A percentile compares a stretch with the other conserved stretches of the same genome.
Evolutionary conservation across 2,329 filamentous ascomycete genomes (phyloP).

Genomic region (Diaporthe longicolla): DNA sequence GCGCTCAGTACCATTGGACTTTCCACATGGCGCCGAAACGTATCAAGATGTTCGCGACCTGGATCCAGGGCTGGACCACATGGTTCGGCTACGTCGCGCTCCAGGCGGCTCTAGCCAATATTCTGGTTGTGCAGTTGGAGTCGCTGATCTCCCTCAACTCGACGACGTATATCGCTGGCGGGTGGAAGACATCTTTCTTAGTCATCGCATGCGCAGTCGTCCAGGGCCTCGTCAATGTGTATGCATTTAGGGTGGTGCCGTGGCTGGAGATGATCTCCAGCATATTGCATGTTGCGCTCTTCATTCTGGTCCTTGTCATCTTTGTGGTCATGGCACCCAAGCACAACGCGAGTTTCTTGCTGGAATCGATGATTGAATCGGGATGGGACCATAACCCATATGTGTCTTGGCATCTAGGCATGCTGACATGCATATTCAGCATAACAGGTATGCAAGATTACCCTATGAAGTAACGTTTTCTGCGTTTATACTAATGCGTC

Average conservation of each 20-base stretch:
- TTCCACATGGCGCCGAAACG: slow-evolving; percentile 38
- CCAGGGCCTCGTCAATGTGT: slow-evolving; percentile 49
- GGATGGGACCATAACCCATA: slow-evolving; percentile 44
- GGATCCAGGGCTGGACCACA: slow-evolving; percentile 54
- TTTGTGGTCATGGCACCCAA: slow-evolving; percentile 35
- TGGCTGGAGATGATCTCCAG: slow-evolving; percentile 55
- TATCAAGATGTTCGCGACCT: slow-evolving; percentile 32
- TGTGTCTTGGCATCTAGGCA: slow-evolving; percentile 53
- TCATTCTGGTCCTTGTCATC: slow-evolving; percentile 38
- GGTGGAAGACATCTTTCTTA: slow-evolving; percentile 57
- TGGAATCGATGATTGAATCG: slow-evolving; percentile 19
- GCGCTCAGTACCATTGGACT: slow-evolving; percentile 60
- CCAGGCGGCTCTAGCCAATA: slow-evolving; percentile 52
- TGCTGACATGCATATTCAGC: slow-evolving; percentile 52
- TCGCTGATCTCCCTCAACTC: slow-evolving; percentile 35
- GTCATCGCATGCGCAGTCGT: slow-evolving; percentile 54
- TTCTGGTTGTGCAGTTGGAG: slow-evolving; percentile 25
- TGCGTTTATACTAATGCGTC: background rate
- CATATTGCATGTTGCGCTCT: slow-evolving; percentile 46
- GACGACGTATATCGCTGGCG: slow-evolving; percentile 34
- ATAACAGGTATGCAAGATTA: slow-evolving; percentile 47
- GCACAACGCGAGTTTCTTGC: slow-evolving; percentile 32
- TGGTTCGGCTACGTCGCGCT: slow-evolving; percentile 58
- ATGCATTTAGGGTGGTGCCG: slow-evolving; percentile 54
- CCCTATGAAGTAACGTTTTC: background rate